Evolutionary conservation across 2,329 filamentous ascomycete genomes (phyloP).

Genomic region (Aspergillus proliferans): DNA sequence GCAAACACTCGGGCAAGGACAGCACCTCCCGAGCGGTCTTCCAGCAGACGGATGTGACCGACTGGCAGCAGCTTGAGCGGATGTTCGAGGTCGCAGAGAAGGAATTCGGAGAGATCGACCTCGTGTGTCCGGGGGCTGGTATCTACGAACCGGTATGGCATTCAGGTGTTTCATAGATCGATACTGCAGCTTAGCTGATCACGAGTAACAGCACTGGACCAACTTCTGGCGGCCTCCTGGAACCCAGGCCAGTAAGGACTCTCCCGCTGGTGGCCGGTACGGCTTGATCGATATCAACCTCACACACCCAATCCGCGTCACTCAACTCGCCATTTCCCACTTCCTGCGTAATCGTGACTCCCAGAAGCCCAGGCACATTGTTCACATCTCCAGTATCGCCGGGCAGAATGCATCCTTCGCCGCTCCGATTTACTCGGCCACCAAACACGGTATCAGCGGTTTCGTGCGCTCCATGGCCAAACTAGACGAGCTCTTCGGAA

Average conservation of each 20-base stretch:
- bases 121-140: constrained; percentile 44
- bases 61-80: constrained; percentile 44
- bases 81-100: constrained; percentile 46
- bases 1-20: constrained; percentile 35
- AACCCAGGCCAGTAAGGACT: constrained; percentile 36
- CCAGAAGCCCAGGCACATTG: constrained; percentile 35
- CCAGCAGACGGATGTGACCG: constrained; percentile 43
- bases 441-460: constrained; percentile 45
- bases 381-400: constrained; percentile 46
- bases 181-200: background rate
- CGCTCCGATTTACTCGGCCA: constrained; percentile 43
- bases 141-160: constrained; percentile 38
- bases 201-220: constrained; percentile 34
- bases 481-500: constrained; percentile 45
- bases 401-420: constrained; percentile 35
- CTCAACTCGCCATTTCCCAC: constrained; percentile 46
- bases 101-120: constrained; percentile 43
- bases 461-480: constrained; percentile 45
- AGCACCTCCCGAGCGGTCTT: constrained; percentile 34
- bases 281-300: constrained; percentile 46
- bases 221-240: constrained; percentile 48
- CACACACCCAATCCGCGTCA: constrained; percentile 47
- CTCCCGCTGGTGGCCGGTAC: constrained; percentile 36
- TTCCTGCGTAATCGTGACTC: constrained; percentile 33
- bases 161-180: background rate